phyloP scores from a whole-genome alignment of 192 early-diverging fungal species.

The Backusella morwellensis region DNA sequence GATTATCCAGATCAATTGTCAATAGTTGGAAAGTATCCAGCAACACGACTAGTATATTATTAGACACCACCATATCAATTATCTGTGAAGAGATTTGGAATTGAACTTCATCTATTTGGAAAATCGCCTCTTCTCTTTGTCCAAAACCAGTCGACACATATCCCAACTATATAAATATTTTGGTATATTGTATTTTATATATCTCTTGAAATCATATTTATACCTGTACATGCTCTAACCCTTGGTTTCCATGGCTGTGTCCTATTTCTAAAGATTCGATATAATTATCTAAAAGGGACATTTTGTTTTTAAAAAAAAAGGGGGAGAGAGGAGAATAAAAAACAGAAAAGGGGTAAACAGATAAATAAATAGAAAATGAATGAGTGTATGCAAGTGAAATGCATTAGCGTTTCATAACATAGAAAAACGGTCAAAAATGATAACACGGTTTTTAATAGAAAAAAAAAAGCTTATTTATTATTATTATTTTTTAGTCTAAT shows the following conservation, averaged over 20 bases:
- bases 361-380: slow-evolving; percentile 5
- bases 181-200: neutral
- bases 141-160: slow-evolving; percentile 52
- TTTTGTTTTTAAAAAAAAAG: slow-evolving; percentile 11
- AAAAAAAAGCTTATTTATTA: neutral
- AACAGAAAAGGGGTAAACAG: neutral
- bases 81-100: slow-evolving; percentile 81
- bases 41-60: slow-evolving; percentile 83
- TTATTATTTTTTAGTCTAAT: neutral
- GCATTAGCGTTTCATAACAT: neutral
- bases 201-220: neutral
- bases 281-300: slow-evolving; percentile 48
- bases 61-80: slow-evolving; percentile 73
- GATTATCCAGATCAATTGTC: slow-evolving; percentile 87
- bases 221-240: slow-evolving; percentile 26
- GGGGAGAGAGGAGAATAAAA: neutral
- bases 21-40: slow-evolving; percentile 73
- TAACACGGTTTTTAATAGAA: neutral
- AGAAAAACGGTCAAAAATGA: neutral
- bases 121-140: slow-evolving; percentile 57
- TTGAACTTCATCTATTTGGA: slow-evolving; percentile 86
- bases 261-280: slow-evolving; percentile 39
- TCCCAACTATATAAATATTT: slow-evolving; percentile 28
- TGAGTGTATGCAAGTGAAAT: neutral
- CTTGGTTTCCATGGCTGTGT: slow-evolving; percentile 20